Evolutionary conservation across 2,329 filamentous ascomycete species (phyloP).

Genomic region (Pseudogymnoascus destructans): DNA sequence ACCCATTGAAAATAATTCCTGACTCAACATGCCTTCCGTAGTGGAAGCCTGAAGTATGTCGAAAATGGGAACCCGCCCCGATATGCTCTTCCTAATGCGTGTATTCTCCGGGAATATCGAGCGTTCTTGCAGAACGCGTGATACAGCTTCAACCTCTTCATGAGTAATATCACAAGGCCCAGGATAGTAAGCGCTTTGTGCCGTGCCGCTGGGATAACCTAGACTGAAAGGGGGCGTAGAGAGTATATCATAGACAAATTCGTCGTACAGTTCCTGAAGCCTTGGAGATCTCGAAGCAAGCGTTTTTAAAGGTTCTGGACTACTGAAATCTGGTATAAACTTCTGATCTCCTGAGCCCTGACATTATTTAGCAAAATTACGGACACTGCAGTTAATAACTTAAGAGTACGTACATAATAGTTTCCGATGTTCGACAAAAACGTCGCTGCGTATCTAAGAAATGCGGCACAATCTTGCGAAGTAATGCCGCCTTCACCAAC

Average conservation of each 20-base stretch:
- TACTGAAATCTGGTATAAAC: constrained; percentile 38
- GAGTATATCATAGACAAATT: constrained; percentile 34
- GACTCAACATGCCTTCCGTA: too few species aligned
- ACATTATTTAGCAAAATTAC: background rate
- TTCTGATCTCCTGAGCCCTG: constrained; percentile 45
- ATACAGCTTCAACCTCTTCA: constrained; percentile 39
- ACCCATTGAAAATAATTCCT: too few species aligned
- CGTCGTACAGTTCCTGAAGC: constrained; percentile 31
- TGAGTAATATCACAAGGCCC: constrained; percentile 37
- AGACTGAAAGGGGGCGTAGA: constrained; percentile 39
- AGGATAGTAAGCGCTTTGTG: constrained; percentile 45
- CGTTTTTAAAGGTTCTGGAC: constrained; percentile 29
- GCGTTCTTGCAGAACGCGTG: constrained; percentile 37
- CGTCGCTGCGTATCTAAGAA: constrained; percentile 42
- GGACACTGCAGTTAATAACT: background rate
- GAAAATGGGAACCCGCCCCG: constrained; percentile 28
- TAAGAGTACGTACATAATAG: constrained; percentile 34
- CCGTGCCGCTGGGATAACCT: constrained; percentile 38
- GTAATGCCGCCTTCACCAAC: constrained; percentile 30
- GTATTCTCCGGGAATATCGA: constrained; percentile 45
- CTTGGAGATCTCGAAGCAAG: constrained; percentile 31
- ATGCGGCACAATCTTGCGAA: constrained; percentile 23
- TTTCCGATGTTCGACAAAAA: constrained; percentile 48
- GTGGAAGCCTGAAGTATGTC: constrained; percentile 35
- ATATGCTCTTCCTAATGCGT: constrained; percentile 32